Percentiles rank a stretch among this genome's conserved stretches.
These are phyloP conservation scores for Blastobotrys mokoenaii DNA, from an alignment of 805 yeast species.

Conservation along the genomic window DNA sequence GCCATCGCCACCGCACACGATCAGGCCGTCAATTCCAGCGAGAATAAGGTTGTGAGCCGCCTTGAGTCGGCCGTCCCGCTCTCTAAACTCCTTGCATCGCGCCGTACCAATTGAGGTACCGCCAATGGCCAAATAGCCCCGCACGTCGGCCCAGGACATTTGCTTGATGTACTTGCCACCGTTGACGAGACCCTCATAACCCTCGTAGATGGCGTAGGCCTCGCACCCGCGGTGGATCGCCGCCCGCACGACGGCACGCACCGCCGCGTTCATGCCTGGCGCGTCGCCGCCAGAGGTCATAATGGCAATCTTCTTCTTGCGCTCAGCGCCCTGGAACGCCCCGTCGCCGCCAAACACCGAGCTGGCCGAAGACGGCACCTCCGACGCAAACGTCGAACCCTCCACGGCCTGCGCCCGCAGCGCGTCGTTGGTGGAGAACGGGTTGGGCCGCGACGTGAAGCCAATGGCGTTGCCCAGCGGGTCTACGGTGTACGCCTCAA, in stretches of 20 bases:
- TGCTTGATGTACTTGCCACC: slow-evolving; percentile 76
- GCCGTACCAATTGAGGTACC: slow-evolving; percentile 98
- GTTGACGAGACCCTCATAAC: slow-evolving; percentile 83
- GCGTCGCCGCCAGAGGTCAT: slow-evolving; percentile 99
- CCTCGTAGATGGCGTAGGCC: slow-evolving; percentile 86
- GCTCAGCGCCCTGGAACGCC: slow-evolving; percentile 7
- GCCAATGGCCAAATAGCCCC: slow-evolving; percentile 88
- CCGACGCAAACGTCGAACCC: background rate
- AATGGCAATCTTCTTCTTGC: slow-evolving; percentile 66
- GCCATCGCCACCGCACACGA: slow-evolving; percentile 98
- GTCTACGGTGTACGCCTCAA: slow-evolving; percentile 68
- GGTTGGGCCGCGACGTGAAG: slow-evolving; percentile 46
- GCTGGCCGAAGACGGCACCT: slow-evolving; percentile 1
- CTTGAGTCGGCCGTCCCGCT: slow-evolving; percentile 71
- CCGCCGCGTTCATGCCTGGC: slow-evolving; percentile 97
- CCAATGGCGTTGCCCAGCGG: slow-evolving; percentile 82
- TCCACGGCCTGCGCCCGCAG: slow-evolving; percentile 1
- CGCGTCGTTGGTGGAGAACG: slow-evolving; percentile 15
- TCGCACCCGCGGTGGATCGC: slow-evolving; percentile 85
- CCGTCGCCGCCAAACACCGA: slow-evolving; percentile 11
- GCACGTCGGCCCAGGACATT: slow-evolving; percentile 88
- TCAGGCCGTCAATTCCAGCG: slow-evolving; percentile 87
- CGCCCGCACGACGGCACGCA: slow-evolving; percentile 89
- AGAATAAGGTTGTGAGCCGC: slow-evolving; percentile 80
- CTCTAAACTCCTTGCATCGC: slow-evolving; percentile 76